Evolutionary conservation across 116 monocot species (phyloP).

Genomic region (Zostera marina): DNA sequence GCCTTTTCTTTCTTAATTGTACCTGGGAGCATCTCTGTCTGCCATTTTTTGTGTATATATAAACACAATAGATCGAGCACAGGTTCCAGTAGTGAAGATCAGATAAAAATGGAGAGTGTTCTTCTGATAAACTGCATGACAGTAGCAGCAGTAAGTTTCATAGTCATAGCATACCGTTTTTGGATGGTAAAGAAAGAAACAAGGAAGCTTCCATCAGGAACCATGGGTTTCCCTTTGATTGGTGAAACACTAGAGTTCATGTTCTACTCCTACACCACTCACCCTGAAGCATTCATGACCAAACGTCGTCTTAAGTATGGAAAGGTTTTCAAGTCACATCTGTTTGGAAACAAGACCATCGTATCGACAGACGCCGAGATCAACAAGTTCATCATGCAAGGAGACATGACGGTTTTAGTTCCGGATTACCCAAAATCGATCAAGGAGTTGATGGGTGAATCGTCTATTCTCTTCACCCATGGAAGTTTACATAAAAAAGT

Average conservation of each 20-base stretch:
- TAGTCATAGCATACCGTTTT: too few relatives aligned
- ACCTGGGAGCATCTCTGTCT: too few relatives aligned
- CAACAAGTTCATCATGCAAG: constrained; percentile 45
- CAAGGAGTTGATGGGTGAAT: constrained; percentile 67
- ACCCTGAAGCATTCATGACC: constrained; percentile 13
- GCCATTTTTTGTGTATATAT: too few relatives aligned
- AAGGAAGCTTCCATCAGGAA: neutral
- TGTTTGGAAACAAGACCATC: constrained; percentile 66
- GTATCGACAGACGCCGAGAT: constrained; percentile 70
- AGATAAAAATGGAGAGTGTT: too few relatives aligned
- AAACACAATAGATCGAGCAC: too few relatives aligned
- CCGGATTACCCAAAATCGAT: constrained; percentile 75
- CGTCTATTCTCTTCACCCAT: constrained; percentile 63
- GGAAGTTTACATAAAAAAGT: constrained; percentile 44
- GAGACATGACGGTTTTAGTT: constrained; percentile 47
- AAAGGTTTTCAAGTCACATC: constrained; percentile 69
- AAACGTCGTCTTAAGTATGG: constrained; percentile 51
- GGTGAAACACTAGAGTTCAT: neutral
- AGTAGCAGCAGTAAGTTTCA: too few relatives aligned
- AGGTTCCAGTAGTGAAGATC: too few relatives aligned
- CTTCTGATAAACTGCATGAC: too few relatives aligned
- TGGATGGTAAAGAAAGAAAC: neutral
- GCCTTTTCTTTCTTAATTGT: too few relatives aligned
- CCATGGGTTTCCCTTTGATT: neutral
- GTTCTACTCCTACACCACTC: neutral